phyloP scores from a whole-genome alignment of 2,329 filamentous ascomycete species.

The Pyrenochaeta sp. region DNA sequence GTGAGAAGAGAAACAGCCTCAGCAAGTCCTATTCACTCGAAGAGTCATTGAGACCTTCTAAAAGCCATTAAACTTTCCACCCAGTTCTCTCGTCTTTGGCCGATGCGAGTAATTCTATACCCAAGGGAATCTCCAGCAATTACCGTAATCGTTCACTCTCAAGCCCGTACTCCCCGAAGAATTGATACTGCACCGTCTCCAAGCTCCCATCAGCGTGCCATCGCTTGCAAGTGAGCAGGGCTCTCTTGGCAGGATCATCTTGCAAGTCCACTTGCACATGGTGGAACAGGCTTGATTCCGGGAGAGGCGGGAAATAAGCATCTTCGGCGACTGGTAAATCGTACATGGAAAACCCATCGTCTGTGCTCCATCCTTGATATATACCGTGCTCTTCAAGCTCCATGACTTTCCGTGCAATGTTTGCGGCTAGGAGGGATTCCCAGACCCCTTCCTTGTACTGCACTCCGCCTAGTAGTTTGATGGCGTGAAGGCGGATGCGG shows the following conservation, averaged over 20 bases:
- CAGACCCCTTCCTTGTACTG: constrained; percentile 55
- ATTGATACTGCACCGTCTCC: not conserved
- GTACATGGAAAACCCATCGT: not conserved
- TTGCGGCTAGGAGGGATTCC: constrained; percentile 34
- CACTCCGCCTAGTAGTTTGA: constrained; percentile 40
- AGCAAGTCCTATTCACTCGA: no score
- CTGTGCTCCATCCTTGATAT: not conserved
- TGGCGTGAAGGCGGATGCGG: constrained; percentile 51
- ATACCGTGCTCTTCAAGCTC: constrained; percentile 3
- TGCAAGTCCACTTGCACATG: not conserved
- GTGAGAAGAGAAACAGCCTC: no score
- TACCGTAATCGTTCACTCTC: not conserved
- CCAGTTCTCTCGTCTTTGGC: no score
- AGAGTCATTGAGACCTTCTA: no score
- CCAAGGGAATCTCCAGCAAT: no score
- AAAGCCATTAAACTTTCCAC: no score
- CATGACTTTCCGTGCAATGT: constrained; percentile 13
- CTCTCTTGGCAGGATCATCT: constrained; percentile 1
- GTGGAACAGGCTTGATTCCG: constrained; percentile 5
- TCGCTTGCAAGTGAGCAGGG: constrained; percentile 4
- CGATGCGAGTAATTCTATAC: no score
- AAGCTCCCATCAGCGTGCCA: not conserved
- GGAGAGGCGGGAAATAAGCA: not conserved
- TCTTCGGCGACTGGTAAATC: not conserved
- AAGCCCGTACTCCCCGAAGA: not conserved